phyloP scores from a whole-genome alignment of 768 basidiomycete genomes.

The Kondoa malvinella region DNA sequence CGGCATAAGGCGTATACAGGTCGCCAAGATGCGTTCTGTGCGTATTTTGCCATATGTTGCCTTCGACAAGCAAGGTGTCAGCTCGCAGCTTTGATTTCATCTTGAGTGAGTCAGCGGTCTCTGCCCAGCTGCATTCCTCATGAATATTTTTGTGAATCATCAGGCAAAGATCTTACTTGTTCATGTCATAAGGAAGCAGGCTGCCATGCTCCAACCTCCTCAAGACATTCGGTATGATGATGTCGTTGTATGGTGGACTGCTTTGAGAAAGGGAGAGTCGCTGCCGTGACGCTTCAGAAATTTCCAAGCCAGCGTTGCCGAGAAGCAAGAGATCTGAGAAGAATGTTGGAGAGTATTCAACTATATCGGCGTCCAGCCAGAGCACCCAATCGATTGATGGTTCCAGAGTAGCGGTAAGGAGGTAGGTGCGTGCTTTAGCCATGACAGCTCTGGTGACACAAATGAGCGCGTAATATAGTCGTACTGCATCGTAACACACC shows the following conservation, averaged over 20 bases:
- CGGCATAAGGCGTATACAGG: conserved; percentile 2
- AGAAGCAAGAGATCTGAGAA: conserved; percentile 17
- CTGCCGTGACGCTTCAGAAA: conserved; percentile 4
- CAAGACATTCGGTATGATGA: conserved; percentile 9
- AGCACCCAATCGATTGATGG: conserved; percentile 22
- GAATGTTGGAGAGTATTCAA: conserved; percentile 16
- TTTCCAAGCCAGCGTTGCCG: conserved; percentile 5
- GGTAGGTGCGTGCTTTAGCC: conserved; percentile 19
- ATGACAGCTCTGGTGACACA: conserved; percentile 12
- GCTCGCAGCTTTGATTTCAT: conserved; percentile 3
- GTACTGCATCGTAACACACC: conserved; percentile 11
- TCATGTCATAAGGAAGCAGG: conserved; percentile 22
- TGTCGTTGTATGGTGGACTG: not conserved
- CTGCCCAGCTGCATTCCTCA: conserved; percentile 17
- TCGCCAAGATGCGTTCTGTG: conserved; percentile 22
- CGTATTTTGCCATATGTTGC: conserved; percentile 20
- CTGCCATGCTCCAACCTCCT: conserved; percentile 3
- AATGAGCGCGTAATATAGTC: not conserved
- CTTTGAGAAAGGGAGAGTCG: not conserved
- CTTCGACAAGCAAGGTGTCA: conserved; percentile 20
- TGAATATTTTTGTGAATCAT: not conserved
- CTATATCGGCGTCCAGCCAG: conserved; percentile 24
- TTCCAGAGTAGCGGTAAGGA: conserved; percentile 18
- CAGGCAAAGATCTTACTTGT: conserved; percentile 14
- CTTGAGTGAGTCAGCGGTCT: conserved; percentile 20